A percentile compares a stretch with the other conserved stretches of the same genome.
phyloP scores from a whole-genome alignment of 1,284 basidiomycete species.

The Rhizoctonia solani region DNA sequence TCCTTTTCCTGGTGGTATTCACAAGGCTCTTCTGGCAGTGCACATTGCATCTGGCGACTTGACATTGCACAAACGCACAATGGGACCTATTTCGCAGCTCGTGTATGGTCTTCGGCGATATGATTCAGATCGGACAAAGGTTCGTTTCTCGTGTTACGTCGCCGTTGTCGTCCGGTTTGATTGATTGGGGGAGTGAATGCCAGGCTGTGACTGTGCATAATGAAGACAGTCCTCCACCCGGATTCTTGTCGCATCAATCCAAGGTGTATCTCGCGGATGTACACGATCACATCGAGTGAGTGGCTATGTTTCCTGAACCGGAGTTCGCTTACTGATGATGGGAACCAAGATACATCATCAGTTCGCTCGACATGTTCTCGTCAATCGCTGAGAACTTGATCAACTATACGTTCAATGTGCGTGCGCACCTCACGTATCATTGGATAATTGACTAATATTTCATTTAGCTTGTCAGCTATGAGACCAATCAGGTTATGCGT shows the following conservation, averaged over 20 bases:
- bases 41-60: conserved; percentile 72
- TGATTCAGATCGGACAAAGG: conserved; percentile 64
- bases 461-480: conserved; percentile 55
- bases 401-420: conserved; percentile 65
- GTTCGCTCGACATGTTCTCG: conserved; percentile 69
- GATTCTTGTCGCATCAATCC: conserved; percentile 68
- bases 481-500: conserved; percentile 72
- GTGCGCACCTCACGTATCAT: conserved; percentile 36
- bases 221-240: conserved; percentile 45
- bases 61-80: conserved; percentile 66
- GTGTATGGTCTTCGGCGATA: conserved; percentile 68
- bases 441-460: background rate
- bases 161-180: background rate
- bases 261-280: conserved; percentile 59
- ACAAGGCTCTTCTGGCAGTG: conserved; percentile 48
- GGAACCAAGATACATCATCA: conserved; percentile 49
- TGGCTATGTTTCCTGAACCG: background rate
- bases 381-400: conserved; percentile 70
- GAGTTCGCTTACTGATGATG: background rate
- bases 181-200: too few relatives aligned
- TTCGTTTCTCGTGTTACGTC: background rate
- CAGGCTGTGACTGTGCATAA: conserved; percentile 6
- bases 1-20: background rate
- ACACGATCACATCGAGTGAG: conserved; percentile 30
- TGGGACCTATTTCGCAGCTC: conserved; percentile 67